Conservation (phyloP, 352 stramenopile species). For the Peronosclerospora sorghi region DNA sequence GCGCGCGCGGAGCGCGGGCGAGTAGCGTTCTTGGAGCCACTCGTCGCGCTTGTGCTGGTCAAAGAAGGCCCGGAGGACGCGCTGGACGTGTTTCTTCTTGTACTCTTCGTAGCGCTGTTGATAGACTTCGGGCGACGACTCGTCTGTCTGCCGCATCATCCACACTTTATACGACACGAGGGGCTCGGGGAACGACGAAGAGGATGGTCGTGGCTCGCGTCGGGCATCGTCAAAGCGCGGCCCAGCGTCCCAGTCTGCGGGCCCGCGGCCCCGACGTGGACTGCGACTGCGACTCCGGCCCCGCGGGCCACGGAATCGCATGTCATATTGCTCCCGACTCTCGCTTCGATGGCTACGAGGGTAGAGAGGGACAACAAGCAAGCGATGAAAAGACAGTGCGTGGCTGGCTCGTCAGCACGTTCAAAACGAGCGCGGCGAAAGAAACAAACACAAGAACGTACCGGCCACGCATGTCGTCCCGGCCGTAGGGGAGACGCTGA, state of each 20-base stretch:
- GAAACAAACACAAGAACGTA: conserved; percentile 1
- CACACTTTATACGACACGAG: conserved; percentile 82
- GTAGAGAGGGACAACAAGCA: not conserved
- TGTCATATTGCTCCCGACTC: conserved; percentile 23
- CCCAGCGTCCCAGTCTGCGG: conserved; percentile 14
- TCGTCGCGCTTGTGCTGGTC: conserved; percentile 77
- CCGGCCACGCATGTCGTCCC: conserved; percentile 21
- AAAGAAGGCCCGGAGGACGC: conserved; percentile 73
- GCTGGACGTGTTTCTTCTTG: conserved; percentile 81
- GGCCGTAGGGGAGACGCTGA: conserved; percentile 12
- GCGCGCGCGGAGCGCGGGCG: conserved; percentile 55
- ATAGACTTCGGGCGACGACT: conserved; percentile 67
- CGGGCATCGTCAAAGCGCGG: conserved; percentile 16
- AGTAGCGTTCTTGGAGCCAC: conserved; percentile 82
- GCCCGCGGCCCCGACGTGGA: conserved; percentile 7
- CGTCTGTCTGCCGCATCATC: conserved; percentile 83
- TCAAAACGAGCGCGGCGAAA: not conserved
- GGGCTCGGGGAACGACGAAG: conserved; percentile 41
- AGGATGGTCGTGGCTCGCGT: conserved; percentile 17
- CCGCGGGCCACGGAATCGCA: conserved; percentile 19
- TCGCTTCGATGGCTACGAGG: conserved; percentile 16
- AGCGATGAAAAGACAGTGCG: not conserved
- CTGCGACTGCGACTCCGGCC: conserved; percentile 25
- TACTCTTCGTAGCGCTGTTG: conserved; percentile 83
- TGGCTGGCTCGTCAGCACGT: not conserved